Conservation (phyloP, 257 asterid genomes). For the Salvia splendens region DNA sequence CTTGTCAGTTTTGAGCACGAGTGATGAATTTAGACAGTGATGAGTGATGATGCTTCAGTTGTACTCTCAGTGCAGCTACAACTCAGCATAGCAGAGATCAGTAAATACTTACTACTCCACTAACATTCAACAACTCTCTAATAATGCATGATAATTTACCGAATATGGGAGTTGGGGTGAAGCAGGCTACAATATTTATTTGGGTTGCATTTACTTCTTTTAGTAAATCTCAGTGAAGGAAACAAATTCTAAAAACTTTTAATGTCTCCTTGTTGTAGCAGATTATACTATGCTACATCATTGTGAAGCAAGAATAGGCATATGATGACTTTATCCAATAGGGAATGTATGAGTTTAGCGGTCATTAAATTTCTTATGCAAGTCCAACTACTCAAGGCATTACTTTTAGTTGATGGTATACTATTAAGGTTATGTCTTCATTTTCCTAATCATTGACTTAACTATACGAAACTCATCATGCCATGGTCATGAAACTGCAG, state of each 20-base stretch:
- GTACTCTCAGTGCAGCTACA: constrained; percentile 28
- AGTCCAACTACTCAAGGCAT: constrained; percentile 15
- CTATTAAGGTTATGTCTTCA: neutral
- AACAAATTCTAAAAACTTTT: neutral
- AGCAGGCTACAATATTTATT: constrained; percentile 14
- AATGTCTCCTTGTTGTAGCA: no score
- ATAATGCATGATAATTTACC: neutral
- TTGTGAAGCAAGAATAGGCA: neutral
- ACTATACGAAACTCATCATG: no score
- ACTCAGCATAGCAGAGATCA: constrained; percentile 25
- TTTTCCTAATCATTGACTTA: neutral
- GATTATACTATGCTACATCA: neutral
- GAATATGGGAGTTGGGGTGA: constrained; percentile 23
- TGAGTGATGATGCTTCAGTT: constrained; percentile 6
- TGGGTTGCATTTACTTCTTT: constrained; percentile 20
- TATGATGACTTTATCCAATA: constrained; percentile 3
- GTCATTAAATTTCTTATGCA: constrained; percentile 1
- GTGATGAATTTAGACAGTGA: constrained; percentile 9
- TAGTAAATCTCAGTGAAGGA: constrained; percentile 11
- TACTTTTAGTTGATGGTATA: neutral
- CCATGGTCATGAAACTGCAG: no score
- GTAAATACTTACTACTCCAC: neutral
- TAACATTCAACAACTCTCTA: no score
- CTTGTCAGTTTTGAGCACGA: constrained; percentile 33
- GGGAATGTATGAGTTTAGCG: neutral